A percentile compares a stretch with the other conserved stretches of the same genome.
Conservation (phyloP, 495 filamentous ascomycete genomes). For the Aspergillus ellipticus region DNA sequence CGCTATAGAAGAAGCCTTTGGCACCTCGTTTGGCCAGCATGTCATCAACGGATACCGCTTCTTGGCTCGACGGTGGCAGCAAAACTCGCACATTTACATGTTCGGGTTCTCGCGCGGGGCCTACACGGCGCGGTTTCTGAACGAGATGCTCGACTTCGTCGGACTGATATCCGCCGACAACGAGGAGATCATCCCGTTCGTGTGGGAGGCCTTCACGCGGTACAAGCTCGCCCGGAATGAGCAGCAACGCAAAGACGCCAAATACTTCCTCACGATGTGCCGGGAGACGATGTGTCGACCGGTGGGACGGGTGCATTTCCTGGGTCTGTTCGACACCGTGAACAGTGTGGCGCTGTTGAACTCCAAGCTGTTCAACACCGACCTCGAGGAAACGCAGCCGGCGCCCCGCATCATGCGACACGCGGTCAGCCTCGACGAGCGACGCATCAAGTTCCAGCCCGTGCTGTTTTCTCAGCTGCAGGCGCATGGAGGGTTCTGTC, state of each 20-base stretch:
- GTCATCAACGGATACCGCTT: constrained; percentile 47
- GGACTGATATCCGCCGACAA: constrained; percentile 46
- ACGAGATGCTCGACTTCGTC: constrained; percentile 41
- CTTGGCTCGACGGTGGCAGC: constrained; percentile 39
- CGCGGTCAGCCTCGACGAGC: constrained; percentile 66
- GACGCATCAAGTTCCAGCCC: constrained; percentile 54
- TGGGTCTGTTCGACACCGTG: constrained; percentile 47
- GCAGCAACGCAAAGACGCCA: not conserved
- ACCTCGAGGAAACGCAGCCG: constrained; percentile 5
- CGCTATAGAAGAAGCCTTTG: constrained; percentile 33
- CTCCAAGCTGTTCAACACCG: constrained; percentile 5
- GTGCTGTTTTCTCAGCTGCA: constrained; percentile 61
- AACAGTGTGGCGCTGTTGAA: constrained; percentile 35
- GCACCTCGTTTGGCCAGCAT: constrained; percentile 41
- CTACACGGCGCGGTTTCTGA: constrained; percentile 47
- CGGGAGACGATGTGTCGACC: constrained; percentile 18
- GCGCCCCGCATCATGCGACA: constrained; percentile 43
- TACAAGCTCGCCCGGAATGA: constrained; percentile 12
- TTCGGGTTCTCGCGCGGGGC: constrained; percentile 50
- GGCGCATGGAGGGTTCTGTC: constrained; percentile 43
- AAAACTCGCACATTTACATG: constrained; percentile 43
- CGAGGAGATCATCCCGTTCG: constrained; percentile 41
- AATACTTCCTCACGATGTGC: not conserved
- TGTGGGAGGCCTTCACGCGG: constrained; percentile 18
- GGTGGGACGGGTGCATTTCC: constrained; percentile 29